Evolutionary conservation across 306 rosid species (phyloP).

Genomic region (Elaeagnus macrophylla): DNA sequence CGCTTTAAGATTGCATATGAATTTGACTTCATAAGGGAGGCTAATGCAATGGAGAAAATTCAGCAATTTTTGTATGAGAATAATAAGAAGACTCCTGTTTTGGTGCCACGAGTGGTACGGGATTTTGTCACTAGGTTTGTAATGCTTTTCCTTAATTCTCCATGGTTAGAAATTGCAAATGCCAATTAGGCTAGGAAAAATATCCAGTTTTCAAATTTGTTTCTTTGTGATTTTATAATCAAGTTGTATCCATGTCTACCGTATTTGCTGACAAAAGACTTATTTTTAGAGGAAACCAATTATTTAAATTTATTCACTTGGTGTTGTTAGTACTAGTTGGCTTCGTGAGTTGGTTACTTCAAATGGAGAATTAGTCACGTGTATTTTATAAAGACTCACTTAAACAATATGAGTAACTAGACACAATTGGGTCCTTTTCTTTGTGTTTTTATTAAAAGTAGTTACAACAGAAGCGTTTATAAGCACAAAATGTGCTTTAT

Average conservation of each 20-base stretch:
- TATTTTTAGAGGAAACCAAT: no score
- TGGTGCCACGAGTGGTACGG: constrained; percentile 64
- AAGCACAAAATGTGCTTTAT: no score
- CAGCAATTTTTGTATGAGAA: constrained; percentile 51
- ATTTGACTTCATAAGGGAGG: constrained; percentile 91
- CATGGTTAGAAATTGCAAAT: constrained; percentile 21
- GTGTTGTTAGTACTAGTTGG: no score
- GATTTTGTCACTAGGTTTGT: constrained; percentile 69
- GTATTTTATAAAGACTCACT: no score
- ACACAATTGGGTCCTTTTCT: no score
- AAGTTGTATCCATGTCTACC: constrained; percentile 2
- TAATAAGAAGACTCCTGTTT: constrained; percentile 66
- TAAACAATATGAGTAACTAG: no score
- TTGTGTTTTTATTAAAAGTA: no score
- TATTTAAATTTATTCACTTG: no score
- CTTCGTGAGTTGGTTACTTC: no score
- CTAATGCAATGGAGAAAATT: constrained; percentile 67
- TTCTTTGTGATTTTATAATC: constrained; percentile 14
- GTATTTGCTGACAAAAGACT: no score
- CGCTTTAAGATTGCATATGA: constrained; percentile 79
- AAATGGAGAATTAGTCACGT: no score
- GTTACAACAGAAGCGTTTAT: no score
- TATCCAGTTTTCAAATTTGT: background rate
- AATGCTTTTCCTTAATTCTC: constrained; percentile 8
- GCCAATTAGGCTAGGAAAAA: constrained; percentile 9